Evolutionary conservation across 2,329 filamentous ascomycete species (phyloP), one percentile per base, ranked within the genome.

Genomic region (Trichophyton schoenleinii): DNA sequence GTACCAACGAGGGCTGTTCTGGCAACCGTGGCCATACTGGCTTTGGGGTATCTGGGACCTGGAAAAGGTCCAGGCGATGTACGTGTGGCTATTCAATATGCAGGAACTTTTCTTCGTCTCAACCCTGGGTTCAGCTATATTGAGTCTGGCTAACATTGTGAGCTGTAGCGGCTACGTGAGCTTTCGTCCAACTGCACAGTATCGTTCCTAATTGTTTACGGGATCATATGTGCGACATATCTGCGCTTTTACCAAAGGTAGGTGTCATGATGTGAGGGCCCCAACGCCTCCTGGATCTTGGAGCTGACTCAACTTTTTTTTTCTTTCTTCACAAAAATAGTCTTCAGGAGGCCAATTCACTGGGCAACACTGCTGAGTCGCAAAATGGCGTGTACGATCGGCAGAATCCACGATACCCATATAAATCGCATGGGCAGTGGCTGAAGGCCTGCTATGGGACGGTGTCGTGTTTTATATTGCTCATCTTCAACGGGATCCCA

Each of bases 151-250:
- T 53, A 46, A 42, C 25, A 3, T 52, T 8, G 44, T 22, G 22
- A 49, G 3, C 6, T 44, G 20, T 49, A 75, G 74, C 65, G 71
- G 38, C 63, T 75, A 28, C 68, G 68, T 20, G 73, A 75, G 61
- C 68, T 77, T 11, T 70, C 71, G 72, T 73, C 72, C 25, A 63
- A 69, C 28, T 75, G 68, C 15, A 70, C 71, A 0, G 71, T 73
- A 3, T 75, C 74, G 9, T 74, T 69, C 63, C 65, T 76, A 8
- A 71, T 76, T 46, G 72, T 76, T 1, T 77, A 75, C 52, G 66
- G 68, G 13, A 70, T 72, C 15, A 74, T 77, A n/a, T 76, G 74
- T 60, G 73, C 70, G 25, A 74, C 75, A 0, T 77, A 76, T 64
- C 67, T 77, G 5, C 60, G 63, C 15, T 66, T 66, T 48, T 38